Base-by-base conservation (phyloP, 2,329 filamentous ascomycete species). In the Cadophora malorum region DNA sequence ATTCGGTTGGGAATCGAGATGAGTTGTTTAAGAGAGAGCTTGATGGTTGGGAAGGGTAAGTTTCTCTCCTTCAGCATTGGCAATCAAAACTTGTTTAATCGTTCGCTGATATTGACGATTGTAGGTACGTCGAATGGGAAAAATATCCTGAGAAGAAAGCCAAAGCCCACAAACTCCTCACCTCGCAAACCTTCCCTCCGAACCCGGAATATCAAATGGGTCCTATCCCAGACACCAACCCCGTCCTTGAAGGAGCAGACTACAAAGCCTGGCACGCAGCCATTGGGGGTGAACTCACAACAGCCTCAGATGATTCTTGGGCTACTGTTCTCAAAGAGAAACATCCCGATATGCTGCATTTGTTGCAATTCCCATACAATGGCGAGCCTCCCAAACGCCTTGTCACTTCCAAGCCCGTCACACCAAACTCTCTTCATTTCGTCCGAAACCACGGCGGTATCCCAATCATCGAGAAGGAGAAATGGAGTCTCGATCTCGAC, bases 381-480 rank as follows among this genome's bases (percentile, higher is more conserved):
- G 87, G 87, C 0, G 88, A 90, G 69, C 84, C 87, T 0, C 86
- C 86, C 0, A 85, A 74, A 70, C 81, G 85, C 1, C 80, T 91
- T 0, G 83, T 88, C 0, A 83, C 84, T 0, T 82, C 82, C 19
- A 82, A 84, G 25, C 73, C 76, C 0, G 83, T 92, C 49, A 93
- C 90, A 0, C 80, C 83, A 0, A 93, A 91, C 69, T 72, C 80
- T 4, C 79, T 85, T n/a, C 86, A 89, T 71, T 93, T 91, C 71
- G 87, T 93, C 0, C 83, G 90, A 8, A 93, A 93, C 68, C 90
- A 93, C 69, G 90, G 90, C 10, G 90, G 90, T 0, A 87, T 93
- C 21, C 91, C 91, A 0, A 80, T 85, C 8, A 91, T 92, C 64
- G 83, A 90, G 9, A 79, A 83, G 1, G 81, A 85, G 0, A 80